phyloP scores from a whole-genome alignment of 1,139 yeast species.

The Zygosaccharomyces pseudobailii region DNA sequence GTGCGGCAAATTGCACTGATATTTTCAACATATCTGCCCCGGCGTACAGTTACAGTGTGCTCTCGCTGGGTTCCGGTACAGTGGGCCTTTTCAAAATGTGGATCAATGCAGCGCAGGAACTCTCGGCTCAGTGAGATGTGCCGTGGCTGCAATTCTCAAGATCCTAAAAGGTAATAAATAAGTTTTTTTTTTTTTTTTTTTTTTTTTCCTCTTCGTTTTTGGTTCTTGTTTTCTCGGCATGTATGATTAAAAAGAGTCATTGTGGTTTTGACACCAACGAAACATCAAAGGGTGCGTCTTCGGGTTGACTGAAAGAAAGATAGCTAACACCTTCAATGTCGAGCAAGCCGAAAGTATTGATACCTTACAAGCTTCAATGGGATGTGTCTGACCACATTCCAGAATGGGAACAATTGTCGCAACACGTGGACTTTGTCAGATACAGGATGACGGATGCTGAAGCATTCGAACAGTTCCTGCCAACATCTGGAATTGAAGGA shows the following conservation, averaged over 20 bases:
- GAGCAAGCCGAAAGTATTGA: slow-evolving; percentile 25
- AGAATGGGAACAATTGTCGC: slow-evolving; percentile 24
- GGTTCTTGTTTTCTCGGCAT: background rate
- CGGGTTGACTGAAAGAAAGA: too few species aligned
- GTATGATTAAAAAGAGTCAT: background rate
- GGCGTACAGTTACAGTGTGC: slow-evolving; percentile 32
- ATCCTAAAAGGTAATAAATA: background rate
- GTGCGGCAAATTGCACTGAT: slow-evolving; percentile 41
- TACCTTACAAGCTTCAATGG: slow-evolving; percentile 24
- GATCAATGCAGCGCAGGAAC: slow-evolving; percentile 32
- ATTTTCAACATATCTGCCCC: slow-evolving; percentile 38
- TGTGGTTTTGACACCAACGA: background rate
- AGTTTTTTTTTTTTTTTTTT: background rate
- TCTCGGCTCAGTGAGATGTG: slow-evolving; percentile 3
- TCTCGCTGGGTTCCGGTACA: slow-evolving; percentile 37
- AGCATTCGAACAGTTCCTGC: slow-evolving; percentile 26
- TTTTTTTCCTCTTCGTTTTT: background rate
- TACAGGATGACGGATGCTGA: slow-evolving; percentile 25
- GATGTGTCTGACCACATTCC: slow-evolving; percentile 27
- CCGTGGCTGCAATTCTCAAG: background rate
- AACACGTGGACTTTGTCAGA: slow-evolving; percentile 25
- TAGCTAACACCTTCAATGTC: background rate
- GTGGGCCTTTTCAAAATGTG: slow-evolving; percentile 41
- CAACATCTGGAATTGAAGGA: slow-evolving; percentile 42
- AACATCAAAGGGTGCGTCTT: background rate